A percentile compares a stretch with the other conserved stretches of the same genome.
These are phyloP conservation scores for Mucor piriformis DNA, from an alignment of 371 early-diverging fungal species.

Conservation along the genomic window DNA sequence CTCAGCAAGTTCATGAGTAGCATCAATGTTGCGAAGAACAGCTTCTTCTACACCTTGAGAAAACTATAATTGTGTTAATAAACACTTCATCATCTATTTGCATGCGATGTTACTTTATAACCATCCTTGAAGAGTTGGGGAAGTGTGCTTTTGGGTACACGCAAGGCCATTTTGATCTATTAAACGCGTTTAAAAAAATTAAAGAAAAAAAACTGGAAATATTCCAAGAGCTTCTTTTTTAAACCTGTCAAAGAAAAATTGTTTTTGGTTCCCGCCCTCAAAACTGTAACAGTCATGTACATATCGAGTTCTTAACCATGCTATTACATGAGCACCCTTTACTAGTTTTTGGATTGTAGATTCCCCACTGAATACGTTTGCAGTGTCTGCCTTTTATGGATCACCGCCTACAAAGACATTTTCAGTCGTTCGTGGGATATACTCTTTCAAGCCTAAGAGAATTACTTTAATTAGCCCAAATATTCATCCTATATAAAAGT, in stretches of 20 bases:
- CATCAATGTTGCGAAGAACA: conserved; percentile 92
- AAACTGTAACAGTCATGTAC: too few species aligned
- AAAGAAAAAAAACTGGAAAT: not conserved
- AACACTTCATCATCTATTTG: not conserved
- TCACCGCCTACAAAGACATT: too few species aligned
- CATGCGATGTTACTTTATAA: conserved; percentile 74
- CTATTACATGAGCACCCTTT: too few species aligned
- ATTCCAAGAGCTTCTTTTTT: conserved; percentile 3
- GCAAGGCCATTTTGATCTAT: conserved; percentile 74
- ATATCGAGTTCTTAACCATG: too few species aligned
- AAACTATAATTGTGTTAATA: conserved; percentile 59
- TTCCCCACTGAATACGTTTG: too few species aligned
- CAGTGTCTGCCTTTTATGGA: too few species aligned
- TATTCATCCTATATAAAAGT: too few species aligned
- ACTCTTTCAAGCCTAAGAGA: too few species aligned
- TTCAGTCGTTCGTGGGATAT: too few species aligned
- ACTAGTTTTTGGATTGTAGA: too few species aligned
- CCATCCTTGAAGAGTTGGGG: conserved; percentile 96
- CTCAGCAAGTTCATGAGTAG: conserved; percentile 89
- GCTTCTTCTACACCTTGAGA: conserved; percentile 97
- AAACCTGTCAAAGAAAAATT: conserved; percentile 1
- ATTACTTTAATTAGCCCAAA: too few species aligned
- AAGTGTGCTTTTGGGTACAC: conserved; percentile 88
- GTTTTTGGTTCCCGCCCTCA: too few species aligned
- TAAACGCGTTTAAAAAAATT: not conserved